Conservation (phyloP, 139 green algal species). For the Yamagishiella unicocca region DNA sequence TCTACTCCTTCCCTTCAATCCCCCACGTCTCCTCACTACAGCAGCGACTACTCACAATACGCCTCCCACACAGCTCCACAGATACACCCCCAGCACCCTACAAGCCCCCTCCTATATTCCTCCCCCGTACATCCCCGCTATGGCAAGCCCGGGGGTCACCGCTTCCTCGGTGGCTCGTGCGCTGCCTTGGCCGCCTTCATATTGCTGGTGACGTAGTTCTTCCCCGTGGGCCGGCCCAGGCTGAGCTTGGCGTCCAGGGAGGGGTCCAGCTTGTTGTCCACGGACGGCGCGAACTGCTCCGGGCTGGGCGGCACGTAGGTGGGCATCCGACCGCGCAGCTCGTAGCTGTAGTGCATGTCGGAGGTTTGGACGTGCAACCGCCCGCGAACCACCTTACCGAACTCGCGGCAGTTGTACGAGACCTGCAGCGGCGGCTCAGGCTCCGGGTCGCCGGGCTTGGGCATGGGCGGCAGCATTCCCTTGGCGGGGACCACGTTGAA, state of each 20-base stretch:
- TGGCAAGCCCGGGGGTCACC: too few relatives aligned
- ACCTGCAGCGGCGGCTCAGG: conserved; percentile 51
- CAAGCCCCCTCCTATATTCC: too few relatives aligned
- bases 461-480: conserved; percentile 47
- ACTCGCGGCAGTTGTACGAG: conserved; percentile 67
- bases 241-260: conserved; percentile 40
- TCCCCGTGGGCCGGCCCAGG: conserved; percentile 20
- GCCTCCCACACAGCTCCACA: too few relatives aligned
- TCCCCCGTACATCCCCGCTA: too few relatives aligned
- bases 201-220: conserved; percentile 40
- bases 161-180: too few relatives aligned
- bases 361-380: conserved; percentile 64
- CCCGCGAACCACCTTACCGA: conserved; percentile 65
- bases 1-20: too few relatives aligned
- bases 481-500: conserved; percentile 63
- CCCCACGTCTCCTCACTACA: too few relatives aligned
- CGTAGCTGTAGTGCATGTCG: conserved; percentile 67
- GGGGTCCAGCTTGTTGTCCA: conserved; percentile 51
- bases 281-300: conserved; percentile 35
- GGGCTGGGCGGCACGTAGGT: conserved; percentile 63
- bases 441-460: conserved; percentile 15
- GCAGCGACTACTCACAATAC: too few relatives aligned
- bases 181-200: conserved; percentile 19
- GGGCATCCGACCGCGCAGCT: conserved; percentile 64
- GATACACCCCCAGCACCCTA: too few relatives aligned